Evolutionary conservation across 257 asterid genomes (phyloP), one percentile per base, ranked within the genome.

Genomic region (Prunella vulgaris): DNA sequence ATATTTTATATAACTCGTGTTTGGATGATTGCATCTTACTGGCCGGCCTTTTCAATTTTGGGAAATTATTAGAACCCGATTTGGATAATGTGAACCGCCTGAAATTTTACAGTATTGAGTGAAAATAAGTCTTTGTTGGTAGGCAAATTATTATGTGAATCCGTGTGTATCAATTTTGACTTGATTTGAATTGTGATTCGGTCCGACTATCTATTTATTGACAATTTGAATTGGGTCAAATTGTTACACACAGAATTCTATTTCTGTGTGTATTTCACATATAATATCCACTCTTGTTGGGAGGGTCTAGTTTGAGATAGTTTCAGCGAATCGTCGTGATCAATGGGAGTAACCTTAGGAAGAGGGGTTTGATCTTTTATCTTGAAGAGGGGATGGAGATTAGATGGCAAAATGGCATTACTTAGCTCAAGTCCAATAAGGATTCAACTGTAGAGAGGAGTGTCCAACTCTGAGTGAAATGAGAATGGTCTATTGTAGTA

Each of bases 351-450:
- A 12, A 12, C 44, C 48, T 54, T 25, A 12, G 30, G 66, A 18
- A 24, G 42, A 49, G 66, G 74, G 59, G 9, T 24, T 42, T 46
- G 40, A 42, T 60, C 12, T 12, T 61, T 33, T 25, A 18, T 25
- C 42, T 35, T 64, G 71, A 48, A n/a, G 24, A 27, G 35, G 77
- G 44, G 44, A 9, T 37, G 44, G 44, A 37, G 67, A 46, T 46
- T n/a, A n/a, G n/a, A n/a, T n/a, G n/a, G n/a, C n/a, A n/a, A n/a
- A n/a, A n/a, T n/a, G n/a, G n/a, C n/a, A n/a, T 10, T 25, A 25
- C 28, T 3, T 25, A 25, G 28, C 1, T 17, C 13, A 18, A 60
- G 44, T 22, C 6, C 32, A 4, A 17, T 42, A 28, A 5, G 40
- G 35, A 30, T 32, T n/a, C 52, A 71, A 51, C 30, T 13, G 40